phyloP scores from a whole-genome alignment of 2,329 filamentous ascomycete genomes.

The Hymenoscyphus repandus region DNA sequence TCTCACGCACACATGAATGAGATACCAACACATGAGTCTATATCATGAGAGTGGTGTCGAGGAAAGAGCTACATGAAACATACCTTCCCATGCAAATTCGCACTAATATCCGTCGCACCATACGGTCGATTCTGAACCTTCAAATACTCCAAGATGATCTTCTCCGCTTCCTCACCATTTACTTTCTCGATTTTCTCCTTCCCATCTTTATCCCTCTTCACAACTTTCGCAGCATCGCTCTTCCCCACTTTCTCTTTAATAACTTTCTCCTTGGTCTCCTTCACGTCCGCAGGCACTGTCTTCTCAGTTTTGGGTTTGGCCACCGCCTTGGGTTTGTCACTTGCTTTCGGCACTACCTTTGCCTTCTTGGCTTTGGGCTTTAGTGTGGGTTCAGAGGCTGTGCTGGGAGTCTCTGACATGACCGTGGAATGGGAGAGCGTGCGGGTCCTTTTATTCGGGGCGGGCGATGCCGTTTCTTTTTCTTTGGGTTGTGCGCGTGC shows the following conservation, averaged over 20 bases:
- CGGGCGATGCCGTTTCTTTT: constrained; percentile 19
- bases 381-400: constrained; percentile 5
- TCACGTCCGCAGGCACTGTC: too few relatives aligned
- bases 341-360: constrained; percentile 17
- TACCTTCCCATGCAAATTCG: constrained; percentile 56
- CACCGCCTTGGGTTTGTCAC: constrained; percentile 15
- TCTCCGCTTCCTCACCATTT: constrained; percentile 30
- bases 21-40: not conserved
- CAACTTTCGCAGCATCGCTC: constrained; percentile 1
- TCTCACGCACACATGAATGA: too few relatives aligned
- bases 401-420: constrained; percentile 6
- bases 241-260: not conserved
- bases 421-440: not conserved
- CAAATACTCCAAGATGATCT: constrained; percentile 34
- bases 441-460: constrained; percentile 13
- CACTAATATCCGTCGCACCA: constrained; percentile 48
- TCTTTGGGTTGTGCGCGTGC: not conserved
- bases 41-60: not conserved
- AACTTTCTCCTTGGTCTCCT: constrained; percentile 4
- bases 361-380: constrained; percentile 20
- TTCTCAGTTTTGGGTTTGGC: constrained; percentile 11
- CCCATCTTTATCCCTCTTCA: constrained; percentile 15
- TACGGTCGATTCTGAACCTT: constrained; percentile 36
- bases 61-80: not conserved
- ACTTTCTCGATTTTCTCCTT: constrained; percentile 28